Evolutionary conservation across 2,329 filamentous ascomycete genomes (phyloP).

Genomic region (Teratosphaeria gauchensis): DNA sequence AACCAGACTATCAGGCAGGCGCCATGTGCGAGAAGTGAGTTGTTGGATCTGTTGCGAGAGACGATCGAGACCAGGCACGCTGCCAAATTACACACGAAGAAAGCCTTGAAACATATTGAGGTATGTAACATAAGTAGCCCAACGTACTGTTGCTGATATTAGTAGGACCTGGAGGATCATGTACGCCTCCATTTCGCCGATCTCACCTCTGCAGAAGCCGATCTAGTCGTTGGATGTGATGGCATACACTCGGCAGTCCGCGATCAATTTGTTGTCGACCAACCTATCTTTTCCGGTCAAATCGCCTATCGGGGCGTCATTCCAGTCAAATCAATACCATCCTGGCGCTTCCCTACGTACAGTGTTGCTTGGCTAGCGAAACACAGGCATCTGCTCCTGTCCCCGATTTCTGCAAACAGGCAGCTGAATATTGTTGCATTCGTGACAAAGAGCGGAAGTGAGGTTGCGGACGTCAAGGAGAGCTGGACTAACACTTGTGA

Average conservation of each 20-base stretch:
- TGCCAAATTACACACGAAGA: conserved; percentile 21
- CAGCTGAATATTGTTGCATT: conserved; percentile 31
- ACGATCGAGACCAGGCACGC: conserved; percentile 14
- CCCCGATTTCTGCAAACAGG: conserved; percentile 28
- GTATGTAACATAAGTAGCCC: not conserved
- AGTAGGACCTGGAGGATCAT: conserved; percentile 15
- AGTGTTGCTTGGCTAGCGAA: conserved; percentile 25
- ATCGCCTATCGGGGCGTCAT: conserved; percentile 30
- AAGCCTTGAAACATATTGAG: conserved; percentile 14
- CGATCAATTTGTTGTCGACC: conserved; percentile 38
- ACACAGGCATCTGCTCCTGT: conserved; percentile 29
- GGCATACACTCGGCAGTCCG: conserved; percentile 15
- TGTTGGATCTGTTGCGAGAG: conserved; percentile 19
- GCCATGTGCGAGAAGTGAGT: conserved; percentile 16
- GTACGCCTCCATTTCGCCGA: conserved; percentile 14
- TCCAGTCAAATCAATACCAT: conserved; percentile 5
- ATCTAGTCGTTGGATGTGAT: conserved; percentile 13
- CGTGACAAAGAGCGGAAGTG: conserved; percentile 23
- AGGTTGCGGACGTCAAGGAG: conserved; percentile 26
- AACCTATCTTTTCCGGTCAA: conserved; percentile 44
- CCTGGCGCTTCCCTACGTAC: conserved; percentile 14
- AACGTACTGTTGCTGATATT: not conserved
- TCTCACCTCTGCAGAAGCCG: conserved; percentile 6
- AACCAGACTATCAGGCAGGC: conserved; percentile 13
- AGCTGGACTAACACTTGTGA: conserved; percentile 27